These are phyloP conservation scores for Phaeotremella fagi DNA, from an alignment of 768 basidiomycete species.

Conservation along the genomic window DNA sequence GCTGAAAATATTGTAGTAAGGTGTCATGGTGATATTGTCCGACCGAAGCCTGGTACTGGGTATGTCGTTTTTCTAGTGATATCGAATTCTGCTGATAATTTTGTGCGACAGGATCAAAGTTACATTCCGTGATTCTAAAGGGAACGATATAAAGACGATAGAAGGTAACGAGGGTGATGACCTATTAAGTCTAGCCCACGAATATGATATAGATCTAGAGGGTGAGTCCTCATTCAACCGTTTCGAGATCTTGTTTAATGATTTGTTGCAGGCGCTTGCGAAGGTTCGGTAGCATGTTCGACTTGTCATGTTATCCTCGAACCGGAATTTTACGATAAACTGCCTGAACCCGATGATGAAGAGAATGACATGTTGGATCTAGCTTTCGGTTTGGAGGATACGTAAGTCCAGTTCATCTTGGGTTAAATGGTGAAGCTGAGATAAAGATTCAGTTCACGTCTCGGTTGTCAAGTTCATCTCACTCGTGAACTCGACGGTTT, in stretches of 20 bases:
- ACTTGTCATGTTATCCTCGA: conserved; percentile 92
- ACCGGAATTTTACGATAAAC: conserved; percentile 71
- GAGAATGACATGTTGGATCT: conserved; percentile 90
- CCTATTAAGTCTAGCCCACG: conserved; percentile 81
- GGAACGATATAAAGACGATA: conserved; percentile 73
- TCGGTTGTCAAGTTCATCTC: conserved; percentile 59
- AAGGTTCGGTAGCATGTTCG: conserved; percentile 93
- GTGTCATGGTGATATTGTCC: conserved; percentile 57
- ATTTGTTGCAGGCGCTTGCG: conserved; percentile 74
- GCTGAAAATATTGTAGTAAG: not conserved
- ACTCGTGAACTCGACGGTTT: conserved; percentile 80
- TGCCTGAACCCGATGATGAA: conserved; percentile 92
- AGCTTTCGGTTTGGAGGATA: conserved; percentile 94
- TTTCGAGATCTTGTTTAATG: not conserved
- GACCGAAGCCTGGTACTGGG: conserved; percentile 68
- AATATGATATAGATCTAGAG: conserved; percentile 93
- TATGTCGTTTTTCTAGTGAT: conserved; percentile 37
- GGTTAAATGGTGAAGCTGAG: conserved; percentile 1
- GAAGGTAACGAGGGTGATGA: conserved; percentile 94
- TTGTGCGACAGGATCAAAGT: conserved; percentile 65
- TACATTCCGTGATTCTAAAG: conserved; percentile 84
- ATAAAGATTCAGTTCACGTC: conserved; percentile 49
- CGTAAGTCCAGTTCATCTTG: conserved; percentile 56
- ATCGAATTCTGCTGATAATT: not conserved
- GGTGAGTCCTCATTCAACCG: conserved; percentile 53